Evolutionary conservation across 169 alveolate genomes (phyloP).

Genomic region (Cryptosporidium muris): DNA sequence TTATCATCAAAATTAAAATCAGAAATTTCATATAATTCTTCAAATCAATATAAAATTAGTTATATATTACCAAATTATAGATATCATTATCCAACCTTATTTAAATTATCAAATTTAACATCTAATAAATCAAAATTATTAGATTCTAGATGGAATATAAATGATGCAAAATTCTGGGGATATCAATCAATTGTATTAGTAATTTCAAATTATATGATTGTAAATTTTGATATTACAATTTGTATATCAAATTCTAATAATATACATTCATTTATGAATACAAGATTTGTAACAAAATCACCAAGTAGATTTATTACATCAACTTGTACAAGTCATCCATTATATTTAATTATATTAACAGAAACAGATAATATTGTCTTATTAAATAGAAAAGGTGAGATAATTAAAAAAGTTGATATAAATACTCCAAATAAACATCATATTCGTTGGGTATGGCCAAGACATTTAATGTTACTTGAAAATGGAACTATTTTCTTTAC

Average conservation of each 20-base stretch:
- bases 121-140: not conserved
- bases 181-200: constrained; percentile 11
- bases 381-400: constrained; percentile 40
- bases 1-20: constrained; percentile 18
- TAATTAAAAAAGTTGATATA: constrained; percentile 4
- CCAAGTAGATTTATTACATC: constrained; percentile 44
- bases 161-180: constrained; percentile 66
- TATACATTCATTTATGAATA: not conserved
- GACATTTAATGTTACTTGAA: constrained; percentile 1
- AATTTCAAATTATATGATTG: constrained; percentile 38
- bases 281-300: constrained; percentile 23
- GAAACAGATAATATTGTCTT: constrained; percentile 19
- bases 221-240: not conserved
- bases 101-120: constrained; percentile 23
- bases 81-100: constrained; percentile 36
- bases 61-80: not conserved
- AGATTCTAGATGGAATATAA: constrained; percentile 30
- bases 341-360: constrained; percentile 33
- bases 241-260: not conserved
- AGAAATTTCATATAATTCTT: constrained; percentile 26
- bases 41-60: constrained; percentile 15
- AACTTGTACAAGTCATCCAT: constrained; percentile 12
- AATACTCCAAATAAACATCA: constrained; percentile 20
- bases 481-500: constrained; percentile 22
- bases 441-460: constrained; percentile 68